Evolutionary conservation across 352 stramenopile species (phyloP).

Genomic region (Phytopythium boreale): DNA sequence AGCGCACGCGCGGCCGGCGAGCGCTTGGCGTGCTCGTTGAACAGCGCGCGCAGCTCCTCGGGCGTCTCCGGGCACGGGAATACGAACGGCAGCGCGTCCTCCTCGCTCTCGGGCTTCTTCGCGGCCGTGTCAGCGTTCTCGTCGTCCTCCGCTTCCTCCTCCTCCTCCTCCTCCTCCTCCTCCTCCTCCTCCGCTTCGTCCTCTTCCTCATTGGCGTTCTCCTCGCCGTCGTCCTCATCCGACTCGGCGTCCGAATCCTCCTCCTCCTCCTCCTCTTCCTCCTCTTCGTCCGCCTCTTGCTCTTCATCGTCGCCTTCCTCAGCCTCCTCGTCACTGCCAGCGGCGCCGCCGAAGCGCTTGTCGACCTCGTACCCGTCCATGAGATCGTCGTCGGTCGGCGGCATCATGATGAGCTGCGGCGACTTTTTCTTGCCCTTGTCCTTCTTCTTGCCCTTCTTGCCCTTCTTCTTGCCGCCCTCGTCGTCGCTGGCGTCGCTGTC

Average conservation of each 20-base stretch:
- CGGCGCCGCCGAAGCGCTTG: constrained; percentile 36
- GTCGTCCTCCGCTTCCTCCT: constrained; percentile 82
- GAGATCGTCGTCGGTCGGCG: constrained; percentile 88
- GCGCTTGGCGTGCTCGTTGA: constrained; percentile 85
- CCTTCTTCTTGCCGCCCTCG: constrained; percentile 38
- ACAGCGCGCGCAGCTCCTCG: constrained; percentile 88
- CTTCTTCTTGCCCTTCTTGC: constrained; percentile 43
- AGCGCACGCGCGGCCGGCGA: constrained; percentile 64
- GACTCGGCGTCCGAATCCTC: constrained; percentile 40
- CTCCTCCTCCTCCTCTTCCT: constrained; percentile 61
- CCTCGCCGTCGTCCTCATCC: constrained; percentile 47
- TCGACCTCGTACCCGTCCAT: constrained; percentile 84
- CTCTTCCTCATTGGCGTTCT: constrained; percentile 40
- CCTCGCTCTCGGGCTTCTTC: constrained; percentile 40
- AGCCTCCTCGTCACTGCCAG: constrained; percentile 19
- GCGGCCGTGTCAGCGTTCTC: constrained; percentile 54
- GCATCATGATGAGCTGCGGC: constrained; percentile 70
- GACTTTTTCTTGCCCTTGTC: constrained; percentile 41
- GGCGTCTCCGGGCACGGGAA: constrained; percentile 92
- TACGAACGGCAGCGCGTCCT: constrained; percentile 92
- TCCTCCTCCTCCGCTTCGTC: constrained; percentile 45
- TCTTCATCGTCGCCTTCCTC: constrained; percentile 45
- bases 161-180: constrained; percentile 36
- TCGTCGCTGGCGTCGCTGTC: constrained; percentile 64
- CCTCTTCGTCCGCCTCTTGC: constrained; percentile 59